Base-by-base conservation (phyloP, 2,329 filamentous ascomycete genomes). In the Arthrinium phaeospermum region DNA sequence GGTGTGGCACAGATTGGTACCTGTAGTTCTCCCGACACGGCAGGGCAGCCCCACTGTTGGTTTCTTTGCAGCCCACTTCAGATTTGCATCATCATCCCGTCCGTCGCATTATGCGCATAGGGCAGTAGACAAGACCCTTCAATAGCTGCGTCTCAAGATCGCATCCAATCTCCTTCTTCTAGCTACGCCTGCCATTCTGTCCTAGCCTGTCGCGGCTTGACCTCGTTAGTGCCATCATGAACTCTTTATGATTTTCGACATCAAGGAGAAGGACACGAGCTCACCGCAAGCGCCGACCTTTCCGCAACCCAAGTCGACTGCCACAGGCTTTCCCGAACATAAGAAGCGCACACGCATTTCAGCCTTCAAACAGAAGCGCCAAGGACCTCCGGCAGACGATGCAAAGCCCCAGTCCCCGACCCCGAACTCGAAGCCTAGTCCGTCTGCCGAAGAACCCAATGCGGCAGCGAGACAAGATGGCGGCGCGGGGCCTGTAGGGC, bases 291-390 rank as follows among this genome's bases (percentile, higher is more conserved):
- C 93, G 5, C 91, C 92, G 12, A 86, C 86, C 51, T 89, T 91
- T 13, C 91, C 92, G 19, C 87, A 87, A 67, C 84, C 89, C 53
- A 89, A 89, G 70, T 83, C 85, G 13, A 84, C 86, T 27, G 82
- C 86, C 5, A 91, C 89, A 16, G 96, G 96, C 0, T 98, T 98
- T 77, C 96, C 96, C n/a, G 90, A 91, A 72, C 95, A 95, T 81
- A 96, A 93, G 81, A 94, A 93, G 80, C 91, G 95, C 75, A 87
- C 86, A 71, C 88, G 89, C 72, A 83, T 89, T 10, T 98, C 95
- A 1, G 89, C 92, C 1, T 98, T 98, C 85, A 97, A 94, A 80
- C 91, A 94, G 78, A 89, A 91, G 78, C 86, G 89, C 73, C 83
- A 85, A 69, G 74, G 79, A 14, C 57, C 3, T 34, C 13, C 57